Conservation (phyloP, 257 asterid species). For the Jasminum sambac region DNA sequence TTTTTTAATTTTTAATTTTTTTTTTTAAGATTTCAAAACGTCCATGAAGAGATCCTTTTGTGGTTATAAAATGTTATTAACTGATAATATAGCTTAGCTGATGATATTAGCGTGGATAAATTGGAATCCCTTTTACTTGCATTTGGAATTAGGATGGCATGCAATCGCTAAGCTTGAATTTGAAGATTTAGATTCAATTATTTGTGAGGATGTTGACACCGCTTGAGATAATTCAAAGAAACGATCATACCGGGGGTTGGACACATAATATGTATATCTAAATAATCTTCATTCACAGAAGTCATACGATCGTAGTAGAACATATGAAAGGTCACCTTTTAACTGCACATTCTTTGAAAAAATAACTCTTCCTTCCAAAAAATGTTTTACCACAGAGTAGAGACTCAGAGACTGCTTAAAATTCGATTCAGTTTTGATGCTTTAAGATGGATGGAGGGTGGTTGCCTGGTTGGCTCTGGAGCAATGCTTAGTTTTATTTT, state of each 20-base stretch:
- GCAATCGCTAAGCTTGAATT: neutral
- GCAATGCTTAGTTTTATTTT: neutral
- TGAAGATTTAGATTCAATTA: neutral
- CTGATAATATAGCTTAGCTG: too few species aligned
- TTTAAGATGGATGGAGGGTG: neutral
- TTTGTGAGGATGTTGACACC: neutral
- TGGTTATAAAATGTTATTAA: too few species aligned
- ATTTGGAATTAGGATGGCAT: neutral
- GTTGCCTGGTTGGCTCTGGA: too few species aligned
- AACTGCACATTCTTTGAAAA: too few species aligned
- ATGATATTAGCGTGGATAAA: too few species aligned
- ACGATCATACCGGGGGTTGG: neutral
- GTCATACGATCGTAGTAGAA: neutral
- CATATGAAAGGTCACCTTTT: neutral
- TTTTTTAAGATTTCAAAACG: too few species aligned
- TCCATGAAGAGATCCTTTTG: too few species aligned
- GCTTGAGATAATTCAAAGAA: neutral
- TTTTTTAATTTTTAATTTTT: too few species aligned
- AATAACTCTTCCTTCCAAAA: too few species aligned
- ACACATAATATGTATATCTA: neutral
- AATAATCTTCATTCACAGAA: neutral
- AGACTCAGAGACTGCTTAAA: too few species aligned
- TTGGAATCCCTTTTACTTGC: neutral
- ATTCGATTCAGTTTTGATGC: neutral
- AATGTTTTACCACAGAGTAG: too few species aligned